Evolutionary conservation across 2,329 filamentous ascomycete species (phyloP).

Genomic region (Graphilbum ipis-grandicollis): DNA sequence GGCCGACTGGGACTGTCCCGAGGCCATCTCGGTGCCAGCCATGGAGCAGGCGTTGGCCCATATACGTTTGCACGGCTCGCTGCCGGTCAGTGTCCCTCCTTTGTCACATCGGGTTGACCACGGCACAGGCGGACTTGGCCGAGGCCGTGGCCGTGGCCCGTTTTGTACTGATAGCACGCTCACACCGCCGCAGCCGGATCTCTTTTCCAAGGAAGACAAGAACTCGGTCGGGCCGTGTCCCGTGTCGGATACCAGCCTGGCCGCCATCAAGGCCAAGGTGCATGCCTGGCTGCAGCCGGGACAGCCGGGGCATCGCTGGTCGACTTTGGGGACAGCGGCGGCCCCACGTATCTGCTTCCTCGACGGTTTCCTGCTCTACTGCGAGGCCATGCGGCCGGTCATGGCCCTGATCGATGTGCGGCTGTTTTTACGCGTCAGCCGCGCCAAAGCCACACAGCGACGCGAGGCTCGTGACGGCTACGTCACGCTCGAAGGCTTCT

Average conservation of each 20-base stretch:
- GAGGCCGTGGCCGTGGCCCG: too few species aligned
- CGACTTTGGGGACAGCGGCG: neutral
- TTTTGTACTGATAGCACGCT: too few species aligned
- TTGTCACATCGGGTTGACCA: conserved; percentile 11
- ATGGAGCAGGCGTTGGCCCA: conserved; percentile 52
- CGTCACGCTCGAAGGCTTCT: conserved; percentile 77
- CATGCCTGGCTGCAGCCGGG: conserved; percentile 25
- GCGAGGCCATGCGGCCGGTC: conserved; percentile 32
- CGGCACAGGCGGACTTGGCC: conserved; percentile 2
- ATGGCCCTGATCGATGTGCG: conserved; percentile 52
- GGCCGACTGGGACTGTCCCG: conserved; percentile 83
- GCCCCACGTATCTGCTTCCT: conserved; percentile 45
- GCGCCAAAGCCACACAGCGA: conserved; percentile 43
- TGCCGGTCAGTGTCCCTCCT: conserved; percentile 32
- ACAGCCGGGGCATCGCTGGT: conserved; percentile 21
- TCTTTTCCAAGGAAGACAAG: conserved; percentile 42
- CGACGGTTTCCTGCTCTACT: conserved; percentile 79
- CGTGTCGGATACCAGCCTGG: conserved; percentile 28
- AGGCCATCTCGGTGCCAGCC: conserved; percentile 53
- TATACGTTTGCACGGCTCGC: conserved; percentile 49
- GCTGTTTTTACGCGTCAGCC: conserved; percentile 59
- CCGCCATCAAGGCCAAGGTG: conserved; percentile 27
- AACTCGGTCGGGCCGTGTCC: conserved; percentile 42
- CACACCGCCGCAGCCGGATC: conserved; percentile 22
- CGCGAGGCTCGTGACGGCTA: conserved; percentile 57